Percentiles rank a stretch among this genome's conserved stretches.
These are phyloP conservation scores for Wickerhamiella brachini DNA, from an alignment of 805 yeast species.

Conservation along the genomic window DNA sequence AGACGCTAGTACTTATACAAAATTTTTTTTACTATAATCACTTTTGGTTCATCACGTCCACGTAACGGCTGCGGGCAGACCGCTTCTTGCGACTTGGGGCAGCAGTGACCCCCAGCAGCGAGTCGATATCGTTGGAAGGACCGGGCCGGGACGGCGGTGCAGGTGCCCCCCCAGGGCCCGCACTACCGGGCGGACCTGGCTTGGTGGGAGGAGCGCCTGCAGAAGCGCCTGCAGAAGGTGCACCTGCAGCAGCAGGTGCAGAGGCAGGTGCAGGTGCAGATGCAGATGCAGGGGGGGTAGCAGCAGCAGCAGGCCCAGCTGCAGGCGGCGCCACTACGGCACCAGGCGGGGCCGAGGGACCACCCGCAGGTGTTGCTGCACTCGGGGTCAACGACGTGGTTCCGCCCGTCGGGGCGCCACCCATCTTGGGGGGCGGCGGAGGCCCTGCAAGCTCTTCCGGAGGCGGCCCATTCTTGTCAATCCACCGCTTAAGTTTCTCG, in stretches of 20 bases:
- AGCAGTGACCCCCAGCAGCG: conserved; percentile 29
- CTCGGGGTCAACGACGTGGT: conserved; percentile 17
- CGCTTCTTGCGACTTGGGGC: conserved; percentile 30
- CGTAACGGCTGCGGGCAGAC: conserved; percentile 46
- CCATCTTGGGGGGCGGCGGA: conserved; percentile 54
- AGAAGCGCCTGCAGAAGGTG: conserved; percentile 19
- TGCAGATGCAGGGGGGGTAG: conserved; percentile 6
- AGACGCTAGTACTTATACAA: not conserved
- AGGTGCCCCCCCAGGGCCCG: conserved; percentile 1
- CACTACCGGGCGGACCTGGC: conserved; percentile 3
- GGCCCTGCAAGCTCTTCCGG: conserved; percentile 35
- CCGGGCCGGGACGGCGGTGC: conserved; percentile 6
- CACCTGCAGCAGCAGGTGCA: conserved; percentile 10
- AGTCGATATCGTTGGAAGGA: conserved; percentile 34
- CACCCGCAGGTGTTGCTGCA: not conserved
- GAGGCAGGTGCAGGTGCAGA: conserved; percentile 8
- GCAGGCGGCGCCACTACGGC: conserved; percentile 9
- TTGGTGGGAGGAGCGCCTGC: conserved; percentile 21
- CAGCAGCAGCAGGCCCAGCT: conserved; percentile 1
- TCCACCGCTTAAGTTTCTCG: conserved; percentile 77
- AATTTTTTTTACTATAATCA: not conserved
- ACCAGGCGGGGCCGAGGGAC: not conserved
- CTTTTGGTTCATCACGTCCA: conserved; percentile 45
- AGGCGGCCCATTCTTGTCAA: conserved; percentile 46
- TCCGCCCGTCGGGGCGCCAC: conserved; percentile 18